Conservation (phyloP, 495 filamentous ascomycete species). For the Hamigera avellanea region DNA sequence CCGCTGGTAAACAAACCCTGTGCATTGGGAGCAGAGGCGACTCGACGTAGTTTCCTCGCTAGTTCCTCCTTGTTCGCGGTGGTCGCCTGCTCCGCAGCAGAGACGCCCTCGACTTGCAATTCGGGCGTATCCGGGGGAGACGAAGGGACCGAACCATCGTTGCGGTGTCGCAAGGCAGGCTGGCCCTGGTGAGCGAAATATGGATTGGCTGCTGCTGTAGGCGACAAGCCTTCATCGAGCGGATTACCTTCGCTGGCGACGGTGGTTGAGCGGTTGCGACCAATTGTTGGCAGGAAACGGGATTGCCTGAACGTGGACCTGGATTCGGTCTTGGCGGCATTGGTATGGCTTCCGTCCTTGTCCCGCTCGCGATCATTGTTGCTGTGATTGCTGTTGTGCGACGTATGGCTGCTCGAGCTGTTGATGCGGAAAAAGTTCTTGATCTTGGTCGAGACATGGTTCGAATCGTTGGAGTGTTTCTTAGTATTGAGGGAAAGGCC, state of each 20-base stretch:
- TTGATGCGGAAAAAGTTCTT: conserved; percentile 99
- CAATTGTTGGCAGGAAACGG: conserved; percentile 68
- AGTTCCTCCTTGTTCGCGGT: conserved; percentile 84
- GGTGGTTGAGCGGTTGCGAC: conserved; percentile 71
- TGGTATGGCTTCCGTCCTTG: conserved; percentile 21
- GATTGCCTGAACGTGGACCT: conserved; percentile 72
- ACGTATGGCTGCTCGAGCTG: conserved; percentile 44
- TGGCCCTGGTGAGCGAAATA: conserved; percentile 97
- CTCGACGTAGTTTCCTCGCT: conserved; percentile 80
- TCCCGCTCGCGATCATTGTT: conserved; percentile 30
- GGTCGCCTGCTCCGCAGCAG: conserved; percentile 63
- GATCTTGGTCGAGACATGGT: conserved; percentile 76
- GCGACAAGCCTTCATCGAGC: conserved; percentile 78
- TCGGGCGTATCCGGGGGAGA: conserved; percentile 90
- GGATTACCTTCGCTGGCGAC: conserved; percentile 89
- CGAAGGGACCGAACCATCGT: conserved; percentile 87
- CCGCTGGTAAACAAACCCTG: conserved; percentile 75
- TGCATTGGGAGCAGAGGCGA: conserved; percentile 93
- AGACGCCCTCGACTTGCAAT: conserved; percentile 59
- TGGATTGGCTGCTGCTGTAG: conserved; percentile 89
- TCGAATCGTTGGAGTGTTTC: conserved; percentile 37
- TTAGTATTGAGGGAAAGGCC: conserved; percentile 34
- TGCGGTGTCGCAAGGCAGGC: conserved; percentile 83
- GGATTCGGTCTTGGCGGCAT: conserved; percentile 32
- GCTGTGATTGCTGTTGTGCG: conserved; percentile 25